A percentile compares a stretch with the other conserved stretches of the same genome.
Evolutionary conservation across 192 early-diverging fungal species (phyloP).

Genomic region (Obelidium mucronatum): DNA sequence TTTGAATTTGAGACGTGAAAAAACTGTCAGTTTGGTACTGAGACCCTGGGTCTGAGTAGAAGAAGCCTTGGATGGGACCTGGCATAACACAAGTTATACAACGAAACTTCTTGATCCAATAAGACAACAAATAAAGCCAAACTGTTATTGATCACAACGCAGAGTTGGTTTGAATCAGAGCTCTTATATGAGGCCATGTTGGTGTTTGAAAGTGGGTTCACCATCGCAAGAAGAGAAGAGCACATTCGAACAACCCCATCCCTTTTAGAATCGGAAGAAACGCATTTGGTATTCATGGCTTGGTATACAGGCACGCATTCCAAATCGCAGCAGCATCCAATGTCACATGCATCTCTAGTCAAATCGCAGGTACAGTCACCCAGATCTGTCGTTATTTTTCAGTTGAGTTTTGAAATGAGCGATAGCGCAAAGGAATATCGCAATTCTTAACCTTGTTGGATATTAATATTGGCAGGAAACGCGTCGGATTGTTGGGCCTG

Average conservation of each 20-base stretch:
- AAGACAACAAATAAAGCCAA: neutral
- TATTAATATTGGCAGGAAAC: neutral
- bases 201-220: conserved; percentile 12
- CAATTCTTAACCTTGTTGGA: conserved; percentile 25
- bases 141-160: conserved; percentile 35
- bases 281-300: neutral
- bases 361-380: conserved; percentile 30
- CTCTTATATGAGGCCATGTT: conserved; percentile 4
- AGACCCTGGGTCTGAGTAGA: conserved; percentile 18
- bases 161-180: conserved; percentile 15
- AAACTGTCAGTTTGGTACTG: conserved; percentile 25
- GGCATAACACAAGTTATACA: neutral
- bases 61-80: conserved; percentile 38
- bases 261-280: neutral
- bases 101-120: neutral
- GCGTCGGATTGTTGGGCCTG: conserved; percentile 2
- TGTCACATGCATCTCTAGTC: conserved; percentile 30
- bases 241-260: conserved; percentile 1
- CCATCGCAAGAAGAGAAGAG: conserved; percentile 6
- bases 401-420: neutral
- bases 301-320: conserved; percentile 19
- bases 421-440: too few species aligned
- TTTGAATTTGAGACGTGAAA: conserved; percentile 25
- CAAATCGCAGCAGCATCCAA: conserved; percentile 40
- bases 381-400: conserved; percentile 3